Conservation (phyloP, 768 basidiomycete genomes). For the Leucosporidium scottii region DNA sequence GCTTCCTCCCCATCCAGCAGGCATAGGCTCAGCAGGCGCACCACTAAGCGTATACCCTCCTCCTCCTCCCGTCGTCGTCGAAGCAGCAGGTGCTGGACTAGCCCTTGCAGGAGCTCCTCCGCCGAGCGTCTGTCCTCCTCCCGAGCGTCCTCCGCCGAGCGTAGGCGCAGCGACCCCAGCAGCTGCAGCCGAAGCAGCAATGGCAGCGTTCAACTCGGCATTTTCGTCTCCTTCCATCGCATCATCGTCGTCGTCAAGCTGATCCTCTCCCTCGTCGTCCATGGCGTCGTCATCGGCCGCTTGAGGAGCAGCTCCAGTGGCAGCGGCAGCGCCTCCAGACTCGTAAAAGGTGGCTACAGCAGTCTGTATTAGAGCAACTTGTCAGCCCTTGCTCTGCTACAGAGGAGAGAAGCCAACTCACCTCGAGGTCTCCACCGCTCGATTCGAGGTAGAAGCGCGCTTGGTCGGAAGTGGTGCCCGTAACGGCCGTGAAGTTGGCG, state of each 20-base stretch:
- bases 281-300: background rate
- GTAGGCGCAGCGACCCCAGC: background rate
- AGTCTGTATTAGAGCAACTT: background rate
- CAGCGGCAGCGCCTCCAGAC: constrained; percentile 16
- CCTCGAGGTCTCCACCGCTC: constrained; percentile 26
- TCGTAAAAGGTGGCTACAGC: constrained; percentile 32
- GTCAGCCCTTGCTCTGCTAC: background rate
- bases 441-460: constrained; percentile 36
- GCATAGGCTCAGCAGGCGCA: constrained; percentile 13
- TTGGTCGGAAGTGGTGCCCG: constrained; percentile 17
- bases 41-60: constrained; percentile 21
- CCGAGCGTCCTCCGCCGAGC: background rate
- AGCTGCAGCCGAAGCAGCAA: background rate
- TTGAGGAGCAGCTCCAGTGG: background rate
- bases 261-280: constrained; percentile 5
- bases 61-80: background rate
- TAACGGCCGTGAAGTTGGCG: constrained; percentile 13
- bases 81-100: background rate
- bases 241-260: constrained; percentile 17
- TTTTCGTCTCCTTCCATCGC: background rate
- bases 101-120: background rate
- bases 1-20: constrained; percentile 16
- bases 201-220: background rate
- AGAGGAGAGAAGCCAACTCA: background rate
- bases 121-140: constrained; percentile 10